A percentile compares a stretch with the other conserved stretches of the same genome.
These are phyloP conservation scores for Aspergillus hiratsukae DNA, from an alignment of 2,329 filamentous ascomycete genomes.

Conservation along the genomic window DNA sequence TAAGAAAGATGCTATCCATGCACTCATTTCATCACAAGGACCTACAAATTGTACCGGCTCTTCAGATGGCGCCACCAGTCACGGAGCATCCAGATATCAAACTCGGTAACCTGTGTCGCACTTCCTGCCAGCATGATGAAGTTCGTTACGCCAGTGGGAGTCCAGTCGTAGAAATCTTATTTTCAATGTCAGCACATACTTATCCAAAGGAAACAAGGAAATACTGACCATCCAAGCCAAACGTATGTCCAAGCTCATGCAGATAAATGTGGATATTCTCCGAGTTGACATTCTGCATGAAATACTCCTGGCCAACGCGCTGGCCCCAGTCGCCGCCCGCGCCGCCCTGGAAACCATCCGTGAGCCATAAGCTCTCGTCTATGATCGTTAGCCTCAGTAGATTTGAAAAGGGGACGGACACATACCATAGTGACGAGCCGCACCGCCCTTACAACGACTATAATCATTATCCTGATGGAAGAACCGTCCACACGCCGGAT, in stretches of 20 bases:
- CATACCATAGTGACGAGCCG: conserved; percentile 12
- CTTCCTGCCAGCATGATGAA: conserved; percentile 16
- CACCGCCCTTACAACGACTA: conserved; percentile 5
- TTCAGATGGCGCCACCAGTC: conserved; percentile 17
- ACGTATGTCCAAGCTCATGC: conserved; percentile 15
- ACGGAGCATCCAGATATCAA: conserved; percentile 14
- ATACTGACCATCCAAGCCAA: conserved; percentile 11
- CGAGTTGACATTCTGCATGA: conserved; percentile 6
- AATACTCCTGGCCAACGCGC: conserved; percentile 12
- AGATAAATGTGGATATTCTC: conserved; percentile 14
- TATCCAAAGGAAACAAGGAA: background rate
- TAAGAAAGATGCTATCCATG: no score
- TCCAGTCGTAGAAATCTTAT: conserved; percentile 16
- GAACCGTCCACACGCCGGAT: conserved; percentile 10
- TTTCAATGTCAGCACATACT: background rate
- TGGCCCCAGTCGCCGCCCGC: conserved; percentile 16
- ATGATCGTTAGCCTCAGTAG: background rate
- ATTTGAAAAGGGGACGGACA: no score
- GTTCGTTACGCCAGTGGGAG: conserved; percentile 7
- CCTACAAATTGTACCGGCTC: conserved; percentile 9
- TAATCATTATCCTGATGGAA: conserved; percentile 14
- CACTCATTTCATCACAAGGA: no score
- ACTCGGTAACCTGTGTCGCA: conserved; percentile 12
- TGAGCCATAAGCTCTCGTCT: conserved; percentile 17
- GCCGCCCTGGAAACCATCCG: conserved; percentile 12